A percentile compares a stretch with the other conserved stretches of the same genome.
Evolutionary conservation across 169 alveolate species (phyloP).

Genomic region (Babesia ovata): DNA sequence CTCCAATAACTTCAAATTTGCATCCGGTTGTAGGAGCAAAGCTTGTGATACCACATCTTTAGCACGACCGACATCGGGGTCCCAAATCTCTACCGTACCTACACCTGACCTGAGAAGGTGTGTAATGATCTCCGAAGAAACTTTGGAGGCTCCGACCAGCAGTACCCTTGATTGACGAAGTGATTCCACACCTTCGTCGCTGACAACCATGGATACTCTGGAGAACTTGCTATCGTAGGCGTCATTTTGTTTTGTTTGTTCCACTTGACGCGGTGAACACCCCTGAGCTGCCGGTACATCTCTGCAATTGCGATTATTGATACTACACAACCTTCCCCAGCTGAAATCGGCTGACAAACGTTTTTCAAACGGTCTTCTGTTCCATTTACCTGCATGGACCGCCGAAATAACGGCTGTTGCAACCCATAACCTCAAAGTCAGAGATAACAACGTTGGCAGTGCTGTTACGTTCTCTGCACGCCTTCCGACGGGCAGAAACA

Average conservation of each 20-base stretch:
- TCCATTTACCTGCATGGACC: conserved; percentile 6
- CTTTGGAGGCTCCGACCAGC: conserved; percentile 52
- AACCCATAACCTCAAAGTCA: neutral
- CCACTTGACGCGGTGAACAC: neutral
- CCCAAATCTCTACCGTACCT: conserved; percentile 31
- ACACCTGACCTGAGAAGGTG: conserved; percentile 62
- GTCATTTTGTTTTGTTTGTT: neutral
- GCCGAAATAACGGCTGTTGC: neutral
- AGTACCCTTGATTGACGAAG: conserved; percentile 50
- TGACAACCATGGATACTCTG: conserved; percentile 46
- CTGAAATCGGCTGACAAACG: neutral
- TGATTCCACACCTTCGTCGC: conserved; percentile 29
- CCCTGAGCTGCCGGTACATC: neutral
- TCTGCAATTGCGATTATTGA: neutral
- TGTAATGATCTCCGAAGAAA: conserved; percentile 48
- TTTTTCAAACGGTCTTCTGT: neutral
- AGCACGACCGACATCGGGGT: neutral
- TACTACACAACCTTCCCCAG: neutral
- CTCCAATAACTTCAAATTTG: conserved; percentile 32
- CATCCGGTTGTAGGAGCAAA: conserved; percentile 29
- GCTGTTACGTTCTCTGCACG: too few relatives aligned
- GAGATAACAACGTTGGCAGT: too few relatives aligned
- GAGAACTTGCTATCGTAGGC: conserved; percentile 21
- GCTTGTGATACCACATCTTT: conserved; percentile 4
- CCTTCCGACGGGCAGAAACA: too few relatives aligned